phyloP scores from a whole-genome alignment of 176 grass and related monocot genomes.

The Elaeis guineensis region DNA sequence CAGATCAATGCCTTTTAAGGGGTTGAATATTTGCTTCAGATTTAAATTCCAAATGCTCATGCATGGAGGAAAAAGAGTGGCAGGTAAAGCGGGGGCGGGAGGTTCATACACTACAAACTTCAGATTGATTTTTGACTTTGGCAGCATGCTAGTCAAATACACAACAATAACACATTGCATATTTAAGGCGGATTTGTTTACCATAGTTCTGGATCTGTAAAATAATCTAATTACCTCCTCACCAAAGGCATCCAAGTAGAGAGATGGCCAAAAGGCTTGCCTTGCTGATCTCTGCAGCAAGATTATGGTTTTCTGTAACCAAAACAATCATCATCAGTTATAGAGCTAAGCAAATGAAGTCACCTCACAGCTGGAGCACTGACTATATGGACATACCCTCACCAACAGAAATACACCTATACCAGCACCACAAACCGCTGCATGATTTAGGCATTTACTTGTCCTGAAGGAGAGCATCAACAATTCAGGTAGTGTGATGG shows the following conservation, averaged over 20 bases:
- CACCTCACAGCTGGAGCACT: conserved; percentile 1
- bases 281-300: conserved; percentile 82
- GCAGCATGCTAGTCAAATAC: no score
- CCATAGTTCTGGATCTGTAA: no score
- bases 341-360: conserved; percentile 5
- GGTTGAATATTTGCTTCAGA: no score
- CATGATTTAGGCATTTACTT: conserved; percentile 83
- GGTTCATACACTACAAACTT: no score
- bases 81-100: no score
- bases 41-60: no score
- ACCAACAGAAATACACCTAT: conserved; percentile 94
- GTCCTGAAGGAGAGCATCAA: conserved; percentile 34
- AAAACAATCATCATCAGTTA: no score
- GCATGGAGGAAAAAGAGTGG: no score
- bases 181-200: no score
- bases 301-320: conserved; percentile 83
- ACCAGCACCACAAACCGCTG: conserved; percentile 74
- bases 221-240: conserved; percentile 53
- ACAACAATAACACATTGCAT: no score
- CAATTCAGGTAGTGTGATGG: background rate
- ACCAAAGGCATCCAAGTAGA: conserved; percentile 81
- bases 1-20: no score
- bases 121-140: no score
- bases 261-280: conserved; percentile 88
- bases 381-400: conserved; percentile 45